Evolutionary conservation across 176 grass and related monocot genomes (phyloP).

Genomic region (Triticum monococcum): DNA sequence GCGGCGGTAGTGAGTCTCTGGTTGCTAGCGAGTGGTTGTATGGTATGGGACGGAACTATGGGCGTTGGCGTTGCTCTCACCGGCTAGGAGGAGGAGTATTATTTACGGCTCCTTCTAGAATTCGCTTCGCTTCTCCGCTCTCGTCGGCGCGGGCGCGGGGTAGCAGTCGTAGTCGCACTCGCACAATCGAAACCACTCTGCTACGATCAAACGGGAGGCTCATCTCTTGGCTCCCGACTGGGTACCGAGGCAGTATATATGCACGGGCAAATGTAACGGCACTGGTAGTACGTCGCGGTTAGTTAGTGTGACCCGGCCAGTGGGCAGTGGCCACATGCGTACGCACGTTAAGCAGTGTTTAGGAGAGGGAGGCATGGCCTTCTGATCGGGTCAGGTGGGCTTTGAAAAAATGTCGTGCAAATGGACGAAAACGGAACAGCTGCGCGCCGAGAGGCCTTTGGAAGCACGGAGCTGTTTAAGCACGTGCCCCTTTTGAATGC

Average conservation of each 20-base stretch:
- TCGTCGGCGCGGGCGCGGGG: background rate
- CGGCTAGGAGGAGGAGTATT: background rate
- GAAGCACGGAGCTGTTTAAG: background rate
- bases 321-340: slow-evolving; percentile 1
- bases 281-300: no score
- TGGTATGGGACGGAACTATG: slow-evolving; percentile 1
- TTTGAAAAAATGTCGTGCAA: slow-evolving; percentile 39
- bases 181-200: background rate
- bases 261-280: no score
- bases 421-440: background rate
- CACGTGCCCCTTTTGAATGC: slow-evolving; percentile 24
- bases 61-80: slow-evolving; percentile 11
- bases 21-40: background rate
- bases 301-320: no score
- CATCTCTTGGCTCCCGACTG: no score
- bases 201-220: background rate
- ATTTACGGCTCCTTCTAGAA: slow-evolving; percentile 8
- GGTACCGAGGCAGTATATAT: no score
- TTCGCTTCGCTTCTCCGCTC: background rate
- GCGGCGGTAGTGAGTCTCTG: background rate
- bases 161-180: background rate
- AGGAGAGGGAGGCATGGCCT: slow-evolving; percentile 1
- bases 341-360: slow-evolving; percentile 13
- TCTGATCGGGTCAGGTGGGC: slow-evolving; percentile 29
- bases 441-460: background rate